A percentile compares a stretch with the other conserved stretches of the same genome.
Conservation (phyloP, 805 yeast species). For the Ogataea thermomethanolica region DNA sequence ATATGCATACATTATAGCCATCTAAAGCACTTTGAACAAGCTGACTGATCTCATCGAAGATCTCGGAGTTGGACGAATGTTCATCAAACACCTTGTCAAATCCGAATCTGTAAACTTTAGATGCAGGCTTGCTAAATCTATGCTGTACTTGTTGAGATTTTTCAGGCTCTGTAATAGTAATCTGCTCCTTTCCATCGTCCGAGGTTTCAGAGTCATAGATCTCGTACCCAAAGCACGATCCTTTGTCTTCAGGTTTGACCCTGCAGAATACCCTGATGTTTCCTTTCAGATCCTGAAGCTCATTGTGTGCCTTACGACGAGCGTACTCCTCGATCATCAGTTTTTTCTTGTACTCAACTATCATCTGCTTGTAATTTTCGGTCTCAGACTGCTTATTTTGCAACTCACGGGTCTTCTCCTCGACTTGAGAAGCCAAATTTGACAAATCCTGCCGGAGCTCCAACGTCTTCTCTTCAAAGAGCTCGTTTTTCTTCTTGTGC, state of each 20-base stretch:
- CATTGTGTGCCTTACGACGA: constrained; percentile 66
- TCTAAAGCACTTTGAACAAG: constrained; percentile 81
- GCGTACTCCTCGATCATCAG: constrained; percentile 28
- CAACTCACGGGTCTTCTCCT: constrained; percentile 22
- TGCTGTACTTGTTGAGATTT: constrained; percentile 3
- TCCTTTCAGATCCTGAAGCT: constrained; percentile 83
- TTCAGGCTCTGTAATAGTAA: constrained; percentile 27
- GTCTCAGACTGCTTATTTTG: constrained; percentile 22
- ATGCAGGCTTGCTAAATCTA: constrained; percentile 6
- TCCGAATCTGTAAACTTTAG: constrained; percentile 42
- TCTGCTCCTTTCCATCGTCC: constrained; percentile 27
- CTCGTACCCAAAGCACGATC: constrained; percentile 21
- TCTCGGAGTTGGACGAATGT: constrained; percentile 49
- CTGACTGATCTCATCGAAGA: constrained; percentile 84
- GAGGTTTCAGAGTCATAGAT: constrained; percentile 16
- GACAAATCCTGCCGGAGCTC: constrained; percentile 10
- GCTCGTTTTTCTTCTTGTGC: constrained; percentile 5
- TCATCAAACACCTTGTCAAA: constrained; percentile 78
- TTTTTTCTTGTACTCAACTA: constrained; percentile 19
- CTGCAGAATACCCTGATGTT: constrained; percentile 90
- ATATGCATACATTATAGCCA: constrained; percentile 88
- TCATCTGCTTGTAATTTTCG: not conserved
- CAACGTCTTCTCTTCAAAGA: constrained; percentile 8
- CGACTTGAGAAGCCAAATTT: constrained; percentile 5
- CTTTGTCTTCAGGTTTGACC: constrained; percentile 53